Evolutionary conservation across 768 basidiomycete species (phyloP), one percentile per base, ranked within the genome.

Genomic region (Coprinopsis sp.): DNA sequence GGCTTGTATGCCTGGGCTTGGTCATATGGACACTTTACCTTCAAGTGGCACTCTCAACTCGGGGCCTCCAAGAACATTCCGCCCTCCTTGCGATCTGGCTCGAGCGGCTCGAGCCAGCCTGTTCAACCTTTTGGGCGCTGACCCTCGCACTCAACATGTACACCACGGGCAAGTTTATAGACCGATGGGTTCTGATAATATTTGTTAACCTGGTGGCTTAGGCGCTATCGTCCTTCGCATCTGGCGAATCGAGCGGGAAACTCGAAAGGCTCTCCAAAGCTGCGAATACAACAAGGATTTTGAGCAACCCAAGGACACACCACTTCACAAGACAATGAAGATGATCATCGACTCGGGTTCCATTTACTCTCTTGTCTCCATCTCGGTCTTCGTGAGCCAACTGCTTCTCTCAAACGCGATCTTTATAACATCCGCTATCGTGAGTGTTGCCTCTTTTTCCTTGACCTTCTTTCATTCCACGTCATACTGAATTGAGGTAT

Each of bases 311-410:
- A 45, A 11, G 7, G 47, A 22, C 37, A 16, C 31, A 7, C 7
- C 7, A 10, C 42, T 33, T 8, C 18, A 29, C 14, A 29, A 46
- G 29, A 47, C 39, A 14, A 40, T 46, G 6, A 47, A 45, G 14
- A 44, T 55, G 6, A 40, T 55, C 27, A 51, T 57, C 37, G 56
- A 59, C 18, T 57, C 56, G 19, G 56, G 51, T 4, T 31, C 54
- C 14, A 41, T 59, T 22, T 54, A 58, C 34, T 38, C 54, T 27
- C 29, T 39, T 19, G 44, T 49, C 6, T 38, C 52, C 16, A 40
- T 54, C 18, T 34, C 50, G 1, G 49, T 54, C 24, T 54, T 54
- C 34, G 37, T 55, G 2, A 49, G 34, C 25, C 49, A 31, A 36
- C 50, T 50, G 25, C 53, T 24, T 38, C 42, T 13, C 45, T 50